These are phyloP conservation scores for Sporothrix globosa DNA, from an alignment of 2,329 filamentous ascomycete species.

Conservation along the genomic window DNA sequence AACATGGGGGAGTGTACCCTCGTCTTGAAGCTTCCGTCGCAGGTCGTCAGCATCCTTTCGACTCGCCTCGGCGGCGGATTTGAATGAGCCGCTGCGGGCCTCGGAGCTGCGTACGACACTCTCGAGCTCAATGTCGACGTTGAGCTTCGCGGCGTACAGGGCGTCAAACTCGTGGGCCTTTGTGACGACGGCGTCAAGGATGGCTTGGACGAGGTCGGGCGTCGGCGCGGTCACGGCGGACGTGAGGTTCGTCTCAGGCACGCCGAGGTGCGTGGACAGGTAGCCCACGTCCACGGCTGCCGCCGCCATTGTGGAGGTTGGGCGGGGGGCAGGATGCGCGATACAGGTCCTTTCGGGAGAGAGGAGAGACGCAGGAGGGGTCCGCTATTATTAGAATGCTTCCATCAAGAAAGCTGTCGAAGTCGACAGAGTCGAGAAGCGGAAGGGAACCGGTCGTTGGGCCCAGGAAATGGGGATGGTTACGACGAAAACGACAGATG, in stretches of 20 bases:
- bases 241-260: conserved; percentile 66
- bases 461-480: background rate
- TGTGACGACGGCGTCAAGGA: conserved; percentile 73
- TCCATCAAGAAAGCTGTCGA: conserved; percentile 31
- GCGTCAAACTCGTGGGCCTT: conserved; percentile 84
- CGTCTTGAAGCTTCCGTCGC: conserved; percentile 76
- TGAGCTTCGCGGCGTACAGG: conserved; percentile 83
- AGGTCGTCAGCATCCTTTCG: conserved; percentile 82
- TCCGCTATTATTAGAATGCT: background rate
- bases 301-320: conserved; percentile 57
- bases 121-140: conserved; percentile 89
- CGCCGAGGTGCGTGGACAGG: conserved; percentile 70
- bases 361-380: background rate
- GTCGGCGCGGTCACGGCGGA: conserved; percentile 70
- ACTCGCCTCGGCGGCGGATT: conserved; percentile 78
- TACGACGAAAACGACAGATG: background rate
- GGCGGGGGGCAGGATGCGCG: background rate
- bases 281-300: conserved; percentile 70
- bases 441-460: background rate
- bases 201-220: conserved; percentile 71
- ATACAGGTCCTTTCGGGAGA: background rate
- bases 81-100: conserved; percentile 78
- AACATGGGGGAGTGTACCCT: conserved; percentile 62
- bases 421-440: background rate
- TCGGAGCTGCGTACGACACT: conserved; percentile 84